phyloP scores from a whole-genome alignment of 2,329 filamentous ascomycete species.

The Chaetomiaceae sp. region DNA sequence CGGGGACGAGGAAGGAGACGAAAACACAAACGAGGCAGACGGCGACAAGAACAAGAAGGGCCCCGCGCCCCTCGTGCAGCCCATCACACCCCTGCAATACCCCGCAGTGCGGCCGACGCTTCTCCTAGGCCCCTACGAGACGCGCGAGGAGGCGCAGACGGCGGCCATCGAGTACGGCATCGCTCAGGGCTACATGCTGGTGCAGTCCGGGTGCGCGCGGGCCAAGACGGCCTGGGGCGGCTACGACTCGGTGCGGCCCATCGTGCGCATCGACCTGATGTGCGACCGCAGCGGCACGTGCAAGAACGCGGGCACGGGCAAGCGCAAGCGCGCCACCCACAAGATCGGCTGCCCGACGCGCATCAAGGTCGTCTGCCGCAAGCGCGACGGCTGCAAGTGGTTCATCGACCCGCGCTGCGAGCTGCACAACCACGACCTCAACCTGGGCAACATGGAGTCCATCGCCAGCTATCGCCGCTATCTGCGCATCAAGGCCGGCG shows the following conservation, averaged over 20 bases:
- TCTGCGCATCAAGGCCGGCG: constrained; percentile 17
- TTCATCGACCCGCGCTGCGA: constrained; percentile 24
- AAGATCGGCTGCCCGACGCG: constrained; percentile 20
- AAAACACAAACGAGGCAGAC: neutral
- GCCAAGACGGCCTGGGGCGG: constrained; percentile 15
- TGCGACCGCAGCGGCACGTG: constrained; percentile 23
- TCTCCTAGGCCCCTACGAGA: constrained; percentile 23
- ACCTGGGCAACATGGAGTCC: constrained; percentile 18
- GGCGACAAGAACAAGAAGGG: neutral
- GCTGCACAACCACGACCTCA: constrained; percentile 25
- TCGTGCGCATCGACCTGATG: constrained; percentile 22
- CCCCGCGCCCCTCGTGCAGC: constrained; percentile 13
- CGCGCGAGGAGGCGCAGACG: constrained; percentile 12
- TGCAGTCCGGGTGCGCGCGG: constrained; percentile 16
- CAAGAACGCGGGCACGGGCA: constrained; percentile 21
- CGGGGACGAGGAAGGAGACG: neutral
- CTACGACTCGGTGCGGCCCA: constrained; percentile 5
- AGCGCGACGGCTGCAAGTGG: constrained; percentile 23
- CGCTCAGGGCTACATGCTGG: constrained; percentile 23
- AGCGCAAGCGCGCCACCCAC: constrained; percentile 22
- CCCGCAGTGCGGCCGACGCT: constrained; percentile 19
- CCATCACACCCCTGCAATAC: constrained; percentile 16
- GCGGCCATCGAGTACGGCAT: constrained; percentile 22
- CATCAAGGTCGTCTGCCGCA: constrained; percentile 22
- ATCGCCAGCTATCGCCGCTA: constrained; percentile 24